These are phyloP conservation scores for Blastocystis sp. DNA, from an alignment of 352 stramenopile genomes.

Conservation along the genomic window DNA sequence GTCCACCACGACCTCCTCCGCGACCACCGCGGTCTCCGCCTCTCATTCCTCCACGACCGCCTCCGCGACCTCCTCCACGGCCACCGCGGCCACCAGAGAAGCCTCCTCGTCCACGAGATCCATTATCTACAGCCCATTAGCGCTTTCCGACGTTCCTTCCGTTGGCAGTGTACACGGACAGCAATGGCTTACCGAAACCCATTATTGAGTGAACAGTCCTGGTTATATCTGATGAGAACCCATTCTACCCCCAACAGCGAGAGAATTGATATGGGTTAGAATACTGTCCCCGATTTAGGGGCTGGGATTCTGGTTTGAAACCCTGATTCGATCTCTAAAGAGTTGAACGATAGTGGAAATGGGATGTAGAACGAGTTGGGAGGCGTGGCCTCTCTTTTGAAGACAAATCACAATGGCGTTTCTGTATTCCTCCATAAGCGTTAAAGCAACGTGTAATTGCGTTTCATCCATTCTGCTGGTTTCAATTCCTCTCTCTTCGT, in stretches of 20 bases:
- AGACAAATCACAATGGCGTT: too few relatives aligned
- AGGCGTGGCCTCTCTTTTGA: too few relatives aligned
- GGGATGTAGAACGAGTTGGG: too few relatives aligned
- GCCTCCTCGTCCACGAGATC: constrained; percentile 75
- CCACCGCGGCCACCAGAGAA: constrained; percentile 60
- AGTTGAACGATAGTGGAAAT: too few relatives aligned
- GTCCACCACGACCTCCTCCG: constrained; percentile 18
- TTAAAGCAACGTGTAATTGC: too few relatives aligned
- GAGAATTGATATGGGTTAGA: neutral
- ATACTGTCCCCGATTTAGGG: neutral
- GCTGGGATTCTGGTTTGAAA: neutral
- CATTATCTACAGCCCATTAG: constrained; percentile 14
- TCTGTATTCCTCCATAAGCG: too few relatives aligned
- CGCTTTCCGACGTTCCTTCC: neutral
- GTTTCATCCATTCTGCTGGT: neutral
- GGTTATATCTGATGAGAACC: neutral
- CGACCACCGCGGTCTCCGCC: constrained; percentile 64
- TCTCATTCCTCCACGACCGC: constrained; percentile 68
- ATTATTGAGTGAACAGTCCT: neutral
- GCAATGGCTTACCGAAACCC: neutral
- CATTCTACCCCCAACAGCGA: neutral
- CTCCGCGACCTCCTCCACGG: constrained; percentile 75
- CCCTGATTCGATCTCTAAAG: too few relatives aligned
- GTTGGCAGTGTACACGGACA: neutral
- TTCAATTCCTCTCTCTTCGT: neutral